Percentiles rank a stretch among this genome's conserved stretches.
Conservation (phyloP, 345 rosid species). For the Arabis hirsuta region DNA sequence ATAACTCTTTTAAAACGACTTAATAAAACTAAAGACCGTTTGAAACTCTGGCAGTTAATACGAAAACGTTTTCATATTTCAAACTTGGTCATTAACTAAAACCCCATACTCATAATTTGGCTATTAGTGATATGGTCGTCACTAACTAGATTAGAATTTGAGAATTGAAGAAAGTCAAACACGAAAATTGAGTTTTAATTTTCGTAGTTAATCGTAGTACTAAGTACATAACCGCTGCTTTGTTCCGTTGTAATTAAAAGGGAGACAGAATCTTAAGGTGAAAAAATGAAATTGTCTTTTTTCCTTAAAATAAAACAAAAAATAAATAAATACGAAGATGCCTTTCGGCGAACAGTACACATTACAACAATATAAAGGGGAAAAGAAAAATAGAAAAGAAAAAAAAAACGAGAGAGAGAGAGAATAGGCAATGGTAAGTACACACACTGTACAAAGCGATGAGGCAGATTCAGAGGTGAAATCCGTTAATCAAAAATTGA, state of each 20-base stretch:
- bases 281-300: constrained; percentile 26
- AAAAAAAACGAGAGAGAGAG: background rate
- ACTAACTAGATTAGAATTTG: background rate
- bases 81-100: background rate
- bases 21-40: background rate
- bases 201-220: background rate
- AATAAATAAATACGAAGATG: background rate
- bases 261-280: constrained; percentile 27
- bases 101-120: background rate
- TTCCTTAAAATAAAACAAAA: background rate
- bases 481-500: constrained; percentile 10
- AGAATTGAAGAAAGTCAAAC: constrained; percentile 3
- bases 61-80: background rate
- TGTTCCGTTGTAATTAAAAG: constrained; percentile 30
- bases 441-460: constrained; percentile 20
- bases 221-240: constrained; percentile 4
- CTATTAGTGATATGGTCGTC: background rate
- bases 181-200: background rate
- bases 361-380: background rate
- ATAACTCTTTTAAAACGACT: background rate
- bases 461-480: constrained; percentile 30
- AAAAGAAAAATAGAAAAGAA: background rate
- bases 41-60: constrained; percentile 20
- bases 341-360: constrained; percentile 26
- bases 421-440: constrained; percentile 25